Evolutionary conservation across 345 rosid species (phyloP).

Genomic region (Bretschneidera sinensis): DNA sequence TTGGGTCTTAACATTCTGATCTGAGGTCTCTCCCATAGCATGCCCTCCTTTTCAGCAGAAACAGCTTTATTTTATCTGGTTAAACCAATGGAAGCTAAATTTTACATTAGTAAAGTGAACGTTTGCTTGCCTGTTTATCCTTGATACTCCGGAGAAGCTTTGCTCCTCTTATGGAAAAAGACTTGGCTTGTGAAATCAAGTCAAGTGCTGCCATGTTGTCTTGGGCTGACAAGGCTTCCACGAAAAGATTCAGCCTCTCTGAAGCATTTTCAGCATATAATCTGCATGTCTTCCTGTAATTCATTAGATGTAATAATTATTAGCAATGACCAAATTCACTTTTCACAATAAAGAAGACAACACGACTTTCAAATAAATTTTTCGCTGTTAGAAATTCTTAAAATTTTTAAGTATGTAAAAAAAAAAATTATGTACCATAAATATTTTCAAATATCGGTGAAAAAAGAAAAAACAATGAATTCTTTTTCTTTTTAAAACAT

Average conservation of each 20-base stretch:
- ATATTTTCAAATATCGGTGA: no score
- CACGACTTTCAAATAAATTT: no score
- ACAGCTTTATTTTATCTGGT: no score
- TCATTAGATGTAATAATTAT: neutral
- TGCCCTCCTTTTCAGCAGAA: conserved; percentile 41
- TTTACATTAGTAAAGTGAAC: no score
- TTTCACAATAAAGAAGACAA: no score
- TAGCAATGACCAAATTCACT: neutral
- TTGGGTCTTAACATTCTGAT: conserved; percentile 28
- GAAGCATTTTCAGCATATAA: conserved; percentile 56
- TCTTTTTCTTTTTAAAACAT: no score
- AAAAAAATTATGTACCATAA: no score
- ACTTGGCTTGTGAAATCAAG: conserved; percentile 34
- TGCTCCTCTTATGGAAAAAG: conserved; percentile 34
- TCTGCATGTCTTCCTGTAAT: conserved; percentile 40
- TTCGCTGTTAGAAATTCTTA: no score
- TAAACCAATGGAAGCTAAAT: no score
- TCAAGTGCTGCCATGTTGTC: conserved; percentile 39
- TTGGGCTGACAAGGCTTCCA: conserved; percentile 44
- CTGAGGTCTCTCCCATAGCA: conserved; percentile 58
- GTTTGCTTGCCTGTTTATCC: conserved; percentile 35
- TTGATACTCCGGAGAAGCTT: conserved; percentile 37
- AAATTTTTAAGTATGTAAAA: no score
- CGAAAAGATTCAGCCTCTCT: conserved; percentile 47
- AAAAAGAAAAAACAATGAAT: no score